Percentiles rank a stretch among this genome's conserved stretches.
These are phyloP conservation scores for Solanum sejunctum DNA, from an alignment of 257 asterid genomes.

Conservation along the genomic window DNA sequence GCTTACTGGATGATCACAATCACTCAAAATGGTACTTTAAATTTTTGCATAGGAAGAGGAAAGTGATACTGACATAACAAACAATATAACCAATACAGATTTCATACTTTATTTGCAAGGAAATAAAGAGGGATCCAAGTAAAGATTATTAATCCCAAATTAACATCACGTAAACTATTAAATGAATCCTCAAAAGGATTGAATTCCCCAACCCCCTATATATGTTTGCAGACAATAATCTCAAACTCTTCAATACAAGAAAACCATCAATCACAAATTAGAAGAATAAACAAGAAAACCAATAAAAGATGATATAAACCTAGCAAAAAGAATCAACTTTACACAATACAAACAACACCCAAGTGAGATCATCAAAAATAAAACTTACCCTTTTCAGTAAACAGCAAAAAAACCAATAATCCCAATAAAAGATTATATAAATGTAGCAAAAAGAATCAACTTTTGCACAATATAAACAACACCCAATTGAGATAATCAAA, in stretches of 20 bases:
- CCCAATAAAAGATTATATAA: too few species aligned
- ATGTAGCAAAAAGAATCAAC: too few species aligned
- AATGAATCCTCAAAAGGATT: neutral
- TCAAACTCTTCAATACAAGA: neutral
- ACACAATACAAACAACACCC: neutral
- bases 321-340: neutral
- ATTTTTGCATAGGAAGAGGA: neutral
- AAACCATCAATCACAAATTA: neutral
- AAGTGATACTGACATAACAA: neutral
- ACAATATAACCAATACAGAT: neutral
- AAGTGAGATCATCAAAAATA: neutral
- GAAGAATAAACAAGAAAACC: neutral
- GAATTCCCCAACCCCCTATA: neutral
- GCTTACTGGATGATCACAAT: neutral
- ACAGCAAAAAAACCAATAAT: too few species aligned
- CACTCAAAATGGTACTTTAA: neutral
- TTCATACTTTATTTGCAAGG: neutral
- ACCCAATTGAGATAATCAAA: too few species aligned
- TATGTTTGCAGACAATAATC: neutral
- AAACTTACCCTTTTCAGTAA: neutral
- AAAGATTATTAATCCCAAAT: neutral
- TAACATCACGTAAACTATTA: neutral
- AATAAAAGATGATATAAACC: neutral
- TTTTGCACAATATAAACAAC: too few species aligned
- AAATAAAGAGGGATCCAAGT: neutral